These are phyloP conservation scores for Trametes versicolor DNA, from an alignment of 1,284 basidiomycete genomes.

Conservation along the genomic window DNA sequence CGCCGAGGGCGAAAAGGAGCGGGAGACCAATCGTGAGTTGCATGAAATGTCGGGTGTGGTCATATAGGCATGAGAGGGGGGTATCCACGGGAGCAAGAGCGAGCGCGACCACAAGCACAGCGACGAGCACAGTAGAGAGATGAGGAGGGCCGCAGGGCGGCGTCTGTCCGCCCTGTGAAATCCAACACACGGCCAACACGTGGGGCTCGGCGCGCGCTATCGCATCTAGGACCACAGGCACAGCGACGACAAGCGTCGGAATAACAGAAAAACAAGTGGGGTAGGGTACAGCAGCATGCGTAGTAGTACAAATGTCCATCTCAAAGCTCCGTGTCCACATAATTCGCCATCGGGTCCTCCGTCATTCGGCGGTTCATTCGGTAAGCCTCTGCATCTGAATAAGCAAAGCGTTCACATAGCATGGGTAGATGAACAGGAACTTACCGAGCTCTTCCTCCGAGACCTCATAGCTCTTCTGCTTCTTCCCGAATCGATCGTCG, in stretches of 20 bases:
- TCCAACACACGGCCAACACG: conserved; percentile 25
- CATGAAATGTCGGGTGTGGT: conserved; percentile 38
- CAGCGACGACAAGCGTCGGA: background rate
- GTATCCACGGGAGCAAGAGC: conserved; percentile 33
- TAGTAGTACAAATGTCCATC: conserved; percentile 30
- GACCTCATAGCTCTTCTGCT: conserved; percentile 71
- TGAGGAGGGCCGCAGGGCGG: background rate
- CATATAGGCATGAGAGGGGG: conserved; percentile 38
- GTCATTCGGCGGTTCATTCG: conserved; percentile 74
- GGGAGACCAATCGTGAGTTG: conserved; percentile 55
- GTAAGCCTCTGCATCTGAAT: conserved; percentile 74
- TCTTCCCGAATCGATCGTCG: conserved; percentile 66
- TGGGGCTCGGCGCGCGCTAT: conserved; percentile 22
- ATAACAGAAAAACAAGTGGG: conserved; percentile 30
- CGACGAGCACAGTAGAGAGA: conserved; percentile 21
- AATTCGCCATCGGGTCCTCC: conserved; percentile 92
- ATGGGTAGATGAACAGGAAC: conserved; percentile 51
- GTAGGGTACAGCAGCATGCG: conserved; percentile 32
- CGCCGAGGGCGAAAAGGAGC: conserved; percentile 66
- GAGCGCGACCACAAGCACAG: conserved; percentile 33
- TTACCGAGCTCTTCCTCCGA: conserved; percentile 92
- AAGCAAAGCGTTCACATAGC: conserved; percentile 10
- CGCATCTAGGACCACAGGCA: background rate
- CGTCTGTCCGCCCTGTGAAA: conserved; percentile 10
- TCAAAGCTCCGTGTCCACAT: conserved; percentile 66